Evolutionary conservation across 2,329 filamentous ascomycete species (phyloP).

Genomic region (Fusarium nygamai): DNA sequence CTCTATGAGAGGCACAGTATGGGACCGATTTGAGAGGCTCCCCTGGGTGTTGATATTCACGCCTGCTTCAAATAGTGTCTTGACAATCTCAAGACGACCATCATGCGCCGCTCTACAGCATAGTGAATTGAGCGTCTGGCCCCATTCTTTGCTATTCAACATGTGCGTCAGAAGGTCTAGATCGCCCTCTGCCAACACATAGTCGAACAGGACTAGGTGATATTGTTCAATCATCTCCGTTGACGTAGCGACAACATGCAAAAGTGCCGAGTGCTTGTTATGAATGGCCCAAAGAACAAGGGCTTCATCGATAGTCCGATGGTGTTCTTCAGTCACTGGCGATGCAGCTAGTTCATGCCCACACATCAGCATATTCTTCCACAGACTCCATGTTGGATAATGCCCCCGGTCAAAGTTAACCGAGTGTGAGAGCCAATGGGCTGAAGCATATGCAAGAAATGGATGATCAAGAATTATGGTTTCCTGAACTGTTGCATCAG

Average conservation of each 20-base stretch:
- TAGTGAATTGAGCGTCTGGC: accelerated
- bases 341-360: not conserved
- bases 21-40: too few relatives aligned
- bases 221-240: accelerated
- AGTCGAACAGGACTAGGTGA: accelerated
- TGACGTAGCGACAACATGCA: accelerated
- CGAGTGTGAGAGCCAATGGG: not conserved
- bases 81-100: accelerated
- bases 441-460: not conserved
- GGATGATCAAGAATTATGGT: accelerated
- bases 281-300: not conserved
- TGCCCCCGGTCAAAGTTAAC: accelerated
- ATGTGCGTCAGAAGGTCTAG: accelerated
- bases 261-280: accelerated
- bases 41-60: too few relatives aligned
- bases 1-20: not conserved
- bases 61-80: accelerated
- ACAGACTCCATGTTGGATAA: not conserved
- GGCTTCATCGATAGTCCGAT: not conserved
- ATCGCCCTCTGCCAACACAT: accelerated
- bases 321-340: not conserved
- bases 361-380: accelerated
- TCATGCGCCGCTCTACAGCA: accelerated
- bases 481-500: not conserved
- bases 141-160: accelerated